Conservation (phyloP, 2,329 filamentous ascomycete species). For the Cercospora sp. region DNA sequence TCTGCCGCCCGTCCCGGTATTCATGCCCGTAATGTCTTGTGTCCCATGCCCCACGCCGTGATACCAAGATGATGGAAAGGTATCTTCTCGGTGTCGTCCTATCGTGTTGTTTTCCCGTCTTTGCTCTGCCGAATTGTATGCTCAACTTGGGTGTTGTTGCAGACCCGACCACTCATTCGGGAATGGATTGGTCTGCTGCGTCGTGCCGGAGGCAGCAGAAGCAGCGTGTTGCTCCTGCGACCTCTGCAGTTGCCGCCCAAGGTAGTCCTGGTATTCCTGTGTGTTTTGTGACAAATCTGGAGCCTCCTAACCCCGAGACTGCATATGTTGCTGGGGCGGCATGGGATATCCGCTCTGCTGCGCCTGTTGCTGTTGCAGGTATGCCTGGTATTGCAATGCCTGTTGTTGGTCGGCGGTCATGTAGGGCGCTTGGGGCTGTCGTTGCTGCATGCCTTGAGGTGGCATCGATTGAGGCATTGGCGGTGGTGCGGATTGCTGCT, state of each 20-base stretch:
- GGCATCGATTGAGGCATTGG: slow-evolving; percentile 39
- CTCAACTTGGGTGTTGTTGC: background rate
- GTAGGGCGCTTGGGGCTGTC: slow-evolving; percentile 34
- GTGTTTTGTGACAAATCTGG: slow-evolving; percentile 6
- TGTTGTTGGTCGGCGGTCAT: slow-evolving; percentile 44
- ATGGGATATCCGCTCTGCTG: slow-evolving; percentile 41
- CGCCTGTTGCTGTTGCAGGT: slow-evolving; percentile 42
- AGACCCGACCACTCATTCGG: background rate
- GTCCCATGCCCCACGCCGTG: slow-evolving; percentile 8
- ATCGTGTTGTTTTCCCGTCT: slow-evolving; percentile 8
- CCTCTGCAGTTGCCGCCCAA: background rate
- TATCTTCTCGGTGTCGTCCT: slow-evolving; percentile 4
- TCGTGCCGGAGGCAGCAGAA: background rate
- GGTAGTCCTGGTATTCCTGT: slow-evolving; percentile 5
- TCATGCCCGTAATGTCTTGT: slow-evolving; percentile 13
- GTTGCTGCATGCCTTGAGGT: slow-evolving; percentile 35
- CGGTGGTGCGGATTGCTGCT: slow-evolving; percentile 65
- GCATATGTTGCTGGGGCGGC: slow-evolving; percentile 40
- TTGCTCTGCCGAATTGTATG: slow-evolving; percentile 15
- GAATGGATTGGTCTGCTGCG: background rate
- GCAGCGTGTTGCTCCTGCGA: background rate
- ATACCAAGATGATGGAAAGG: slow-evolving; percentile 9
- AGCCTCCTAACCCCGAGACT: slow-evolving; percentile 29
- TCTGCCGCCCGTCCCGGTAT: slow-evolving; percentile 11
- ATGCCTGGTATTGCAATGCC: slow-evolving; percentile 43